phyloP scores from a whole-genome alignment of 441 rosid genomes.

The Euphorbia celastroides region DNA sequence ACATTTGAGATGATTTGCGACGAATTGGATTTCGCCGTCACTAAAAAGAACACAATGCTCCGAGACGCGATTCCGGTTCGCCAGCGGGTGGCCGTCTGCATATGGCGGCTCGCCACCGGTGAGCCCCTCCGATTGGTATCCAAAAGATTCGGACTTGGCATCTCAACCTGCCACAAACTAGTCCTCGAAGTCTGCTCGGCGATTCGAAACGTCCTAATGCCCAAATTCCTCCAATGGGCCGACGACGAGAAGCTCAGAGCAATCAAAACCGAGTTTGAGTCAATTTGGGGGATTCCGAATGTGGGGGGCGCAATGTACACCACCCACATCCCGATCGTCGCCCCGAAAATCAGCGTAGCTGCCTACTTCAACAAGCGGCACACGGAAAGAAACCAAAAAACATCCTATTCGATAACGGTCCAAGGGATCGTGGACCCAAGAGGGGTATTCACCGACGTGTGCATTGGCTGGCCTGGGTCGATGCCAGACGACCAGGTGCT shows the following conservation, averaged over 20 bases:
- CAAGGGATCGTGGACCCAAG: conserved; percentile 75
- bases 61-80: conserved; percentile 85
- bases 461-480: conserved; percentile 91
- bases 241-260: conserved; percentile 34
- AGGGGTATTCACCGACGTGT: conserved; percentile 71
- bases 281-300: conserved; percentile 52
- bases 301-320: conserved; percentile 81
- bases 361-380: conserved; percentile 71
- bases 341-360: conserved; percentile 65
- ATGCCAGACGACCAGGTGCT: conserved; percentile 66
- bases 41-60: conserved; percentile 72
- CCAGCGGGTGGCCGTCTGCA: conserved; percentile 84
- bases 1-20: conserved; percentile 67
- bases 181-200: conserved; percentile 84
- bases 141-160: conserved; percentile 74
- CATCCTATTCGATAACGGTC: conserved; percentile 69
- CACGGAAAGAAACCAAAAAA: conserved; percentile 77
- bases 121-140: conserved; percentile 83
- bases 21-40: conserved; percentile 53
- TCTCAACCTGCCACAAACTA: conserved; percentile 84
- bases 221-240: conserved; percentile 66
- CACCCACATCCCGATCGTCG: conserved; percentile 76
- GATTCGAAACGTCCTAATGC: conserved; percentile 64
- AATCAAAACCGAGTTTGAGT: conserved; percentile 45
- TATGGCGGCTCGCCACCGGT: conserved; percentile 84